These are phyloP conservation scores for Globisporangium ultimum DNA, from an alignment of 352 stramenopile genomes.

Conservation along the genomic window DNA sequence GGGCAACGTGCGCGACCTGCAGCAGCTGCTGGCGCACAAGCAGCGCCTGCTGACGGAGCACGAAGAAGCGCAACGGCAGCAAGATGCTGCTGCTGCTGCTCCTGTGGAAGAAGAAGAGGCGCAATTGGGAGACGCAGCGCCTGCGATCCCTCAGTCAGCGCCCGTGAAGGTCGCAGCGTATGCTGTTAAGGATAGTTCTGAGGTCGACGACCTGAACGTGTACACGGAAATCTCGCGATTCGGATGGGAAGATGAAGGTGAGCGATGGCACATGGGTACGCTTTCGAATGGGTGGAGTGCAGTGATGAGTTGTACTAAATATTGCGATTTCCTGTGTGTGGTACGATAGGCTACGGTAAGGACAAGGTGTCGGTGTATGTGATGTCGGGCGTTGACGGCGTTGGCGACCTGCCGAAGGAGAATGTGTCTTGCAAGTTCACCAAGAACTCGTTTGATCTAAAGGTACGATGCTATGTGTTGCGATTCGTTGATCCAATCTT, in stretches of 20 bases:
- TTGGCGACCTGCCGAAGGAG: conserved; percentile 69
- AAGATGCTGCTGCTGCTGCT: conserved; percentile 4
- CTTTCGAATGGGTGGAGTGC: too few species aligned
- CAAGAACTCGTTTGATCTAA: conserved; percentile 81
- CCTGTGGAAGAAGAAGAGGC: conserved; percentile 17
- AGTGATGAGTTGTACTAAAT: neutral
- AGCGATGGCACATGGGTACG: neutral
- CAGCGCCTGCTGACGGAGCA: conserved; percentile 34
- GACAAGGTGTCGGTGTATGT: conserved; percentile 80
- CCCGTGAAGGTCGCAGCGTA: conserved; percentile 26
- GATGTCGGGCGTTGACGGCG: conserved; percentile 78
- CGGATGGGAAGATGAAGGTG: conserved; percentile 83
- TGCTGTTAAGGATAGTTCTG: conserved; percentile 10
- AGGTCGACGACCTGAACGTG: conserved; percentile 36
- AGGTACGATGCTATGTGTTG: conserved; percentile 23
- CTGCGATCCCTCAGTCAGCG: conserved; percentile 15
- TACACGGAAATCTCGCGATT: conserved; percentile 87
- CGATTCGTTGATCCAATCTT: too few species aligned
- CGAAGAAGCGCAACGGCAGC: conserved; percentile 12
- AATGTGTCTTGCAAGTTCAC: conserved; percentile 75
- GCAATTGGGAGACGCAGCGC: neutral
- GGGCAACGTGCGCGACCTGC: conserved; percentile 64
- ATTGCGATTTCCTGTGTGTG: neutral
- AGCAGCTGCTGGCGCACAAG: conserved; percentile 57
- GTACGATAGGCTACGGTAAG: conserved; percentile 67